Conservation (phyloP, 2,329 filamentous ascomycete species). For the Colletotrichum sp. region DNA sequence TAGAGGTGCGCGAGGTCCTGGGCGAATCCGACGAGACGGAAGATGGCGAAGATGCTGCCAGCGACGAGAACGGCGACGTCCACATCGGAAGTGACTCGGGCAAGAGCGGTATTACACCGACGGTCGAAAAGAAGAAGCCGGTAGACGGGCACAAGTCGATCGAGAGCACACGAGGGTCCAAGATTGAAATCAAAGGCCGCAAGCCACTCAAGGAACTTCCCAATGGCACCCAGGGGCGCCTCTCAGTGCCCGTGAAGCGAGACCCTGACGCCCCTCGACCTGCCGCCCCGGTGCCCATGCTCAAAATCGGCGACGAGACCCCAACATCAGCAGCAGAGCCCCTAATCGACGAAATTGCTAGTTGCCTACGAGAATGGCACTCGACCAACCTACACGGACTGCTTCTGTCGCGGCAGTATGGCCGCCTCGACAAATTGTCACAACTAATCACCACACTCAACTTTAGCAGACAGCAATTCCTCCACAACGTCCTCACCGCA, state of each 20-base stretch:
- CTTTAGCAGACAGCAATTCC: conserved; percentile 82
- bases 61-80: conserved; percentile 10
- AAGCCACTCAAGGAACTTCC: conserved; percentile 35
- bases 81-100: conserved; percentile 52
- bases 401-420: conserved; percentile 82
- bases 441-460: conserved; percentile 84
- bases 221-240: conserved; percentile 44
- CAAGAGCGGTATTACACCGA: conserved; percentile 56
- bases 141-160: conserved; percentile 32
- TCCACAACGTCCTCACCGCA: conserved; percentile 91
- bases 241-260: conserved; percentile 57
- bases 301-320: conserved; percentile 97
- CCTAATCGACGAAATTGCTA: conserved; percentile 95
- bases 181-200: conserved; percentile 17
- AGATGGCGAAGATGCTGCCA: conserved; percentile 41
- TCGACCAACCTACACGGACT: conserved; percentile 95
- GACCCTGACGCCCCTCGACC: conserved; percentile 77
- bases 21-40: conserved; percentile 71
- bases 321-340: conserved; percentile 89
- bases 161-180: conserved; percentile 24
- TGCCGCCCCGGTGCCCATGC: conserved; percentile 91
- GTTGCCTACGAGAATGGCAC: conserved; percentile 97
- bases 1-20: conserved; percentile 91
- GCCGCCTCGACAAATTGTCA: conserved; percentile 80
- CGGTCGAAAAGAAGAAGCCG: conserved; percentile 39